Evolutionary conservation across 2,329 filamentous ascomycete species (phyloP).

Genomic region (Colletotrichum endophyticum): DNA sequence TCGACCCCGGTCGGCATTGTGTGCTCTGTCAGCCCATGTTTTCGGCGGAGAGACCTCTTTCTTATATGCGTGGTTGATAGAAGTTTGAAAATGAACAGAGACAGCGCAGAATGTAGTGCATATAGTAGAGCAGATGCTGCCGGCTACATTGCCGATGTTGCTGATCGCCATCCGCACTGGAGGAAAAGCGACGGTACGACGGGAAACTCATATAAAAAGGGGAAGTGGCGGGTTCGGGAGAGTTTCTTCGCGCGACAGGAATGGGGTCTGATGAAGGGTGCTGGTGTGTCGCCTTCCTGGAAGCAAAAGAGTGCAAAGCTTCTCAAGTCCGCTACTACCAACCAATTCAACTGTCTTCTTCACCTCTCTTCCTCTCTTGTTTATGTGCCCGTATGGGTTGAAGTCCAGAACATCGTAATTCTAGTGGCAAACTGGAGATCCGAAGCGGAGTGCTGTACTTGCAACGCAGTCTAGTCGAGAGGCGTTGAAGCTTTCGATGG

Average conservation of each 20-base stretch:
- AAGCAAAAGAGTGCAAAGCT: neutral
- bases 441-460: no score
- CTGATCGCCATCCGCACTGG: neutral
- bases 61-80: neutral
- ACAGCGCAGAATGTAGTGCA: no score
- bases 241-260: neutral
- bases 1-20: no score
- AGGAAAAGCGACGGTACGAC: neutral
- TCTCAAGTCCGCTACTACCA: neutral
- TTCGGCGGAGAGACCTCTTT: neutral
- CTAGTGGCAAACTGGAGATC: no score
- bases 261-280: no score
- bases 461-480: no score
- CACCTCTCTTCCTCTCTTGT: neutral
- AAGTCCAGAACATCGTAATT: no score
- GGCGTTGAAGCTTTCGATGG: no score
- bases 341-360: neutral
- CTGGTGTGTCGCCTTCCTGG: neutral
- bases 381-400: no score
- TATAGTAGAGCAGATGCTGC: neutral
- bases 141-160: neutral
- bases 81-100: neutral
- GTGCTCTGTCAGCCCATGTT: neutral
- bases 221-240: rapidly evolving
- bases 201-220: neutral